These are phyloP conservation scores for Backusella macrospora DNA, from an alignment of 192 early-diverging fungal genomes.

Conservation along the genomic window DNA sequence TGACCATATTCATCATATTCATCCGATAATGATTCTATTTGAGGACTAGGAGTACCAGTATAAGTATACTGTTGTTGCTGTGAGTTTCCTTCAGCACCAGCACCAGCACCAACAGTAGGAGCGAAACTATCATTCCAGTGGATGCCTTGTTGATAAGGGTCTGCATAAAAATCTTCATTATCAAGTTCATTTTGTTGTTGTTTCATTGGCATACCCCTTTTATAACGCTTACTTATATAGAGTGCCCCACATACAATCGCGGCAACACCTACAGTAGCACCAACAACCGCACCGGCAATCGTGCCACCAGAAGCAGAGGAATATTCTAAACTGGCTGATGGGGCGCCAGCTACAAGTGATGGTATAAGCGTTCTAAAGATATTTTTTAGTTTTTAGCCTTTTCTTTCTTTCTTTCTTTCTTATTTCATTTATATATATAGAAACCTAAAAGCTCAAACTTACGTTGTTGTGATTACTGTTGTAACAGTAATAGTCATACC, in stretches of 20 bases:
- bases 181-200: conserved; percentile 14
- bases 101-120: neutral
- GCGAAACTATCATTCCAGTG: neutral
- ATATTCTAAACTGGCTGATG: neutral
- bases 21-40: neutral
- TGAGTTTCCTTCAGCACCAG: neutral
- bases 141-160: conserved; percentile 11
- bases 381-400: neutral
- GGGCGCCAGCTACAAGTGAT: neutral
- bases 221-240: conserved; percentile 2
- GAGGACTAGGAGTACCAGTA: neutral
- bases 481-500: conserved; percentile 17
- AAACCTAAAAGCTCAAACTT: neutral
- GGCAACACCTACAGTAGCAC: neutral
- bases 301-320: neutral
- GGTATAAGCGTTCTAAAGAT: conserved; percentile 17
- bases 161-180: conserved; percentile 27
- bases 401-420: no score
- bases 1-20: conserved; percentile 20
- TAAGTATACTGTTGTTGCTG: neutral
- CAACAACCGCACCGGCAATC: conserved; percentile 21
- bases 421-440: conserved; percentile 5
- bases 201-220: neutral
- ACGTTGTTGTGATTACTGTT: conserved; percentile 22
- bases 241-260: neutral